phyloP scores from a whole-genome alignment of 2,329 filamentous ascomycete species.

The Hawksworthiomyces lignivorus region DNA sequence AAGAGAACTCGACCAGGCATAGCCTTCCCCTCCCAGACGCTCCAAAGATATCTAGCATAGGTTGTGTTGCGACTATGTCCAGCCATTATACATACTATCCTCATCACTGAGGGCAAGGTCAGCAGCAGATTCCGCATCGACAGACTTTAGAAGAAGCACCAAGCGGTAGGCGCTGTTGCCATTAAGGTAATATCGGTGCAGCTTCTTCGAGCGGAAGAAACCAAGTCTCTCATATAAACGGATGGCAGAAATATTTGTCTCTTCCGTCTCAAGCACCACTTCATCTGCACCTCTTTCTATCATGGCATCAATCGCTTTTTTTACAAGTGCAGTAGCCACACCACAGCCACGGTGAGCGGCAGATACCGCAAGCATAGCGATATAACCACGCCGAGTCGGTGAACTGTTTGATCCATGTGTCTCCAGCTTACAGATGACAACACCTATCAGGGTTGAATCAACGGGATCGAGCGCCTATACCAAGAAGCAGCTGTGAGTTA shows the following conservation, averaged over 20 bases:
- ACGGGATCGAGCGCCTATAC: conserved; percentile 50
- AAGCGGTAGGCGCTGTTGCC: conserved; percentile 90
- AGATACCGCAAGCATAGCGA: conserved; percentile 94
- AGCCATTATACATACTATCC: too few relatives aligned
- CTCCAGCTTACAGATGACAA: conserved; percentile 93
- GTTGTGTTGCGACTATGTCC: too few relatives aligned
- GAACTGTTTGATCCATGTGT: conserved; percentile 75
- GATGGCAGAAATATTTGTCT: conserved; percentile 83
- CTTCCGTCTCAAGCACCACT: conserved; percentile 92
- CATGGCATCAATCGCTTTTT: conserved; percentile 88
- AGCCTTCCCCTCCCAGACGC: too few relatives aligned
- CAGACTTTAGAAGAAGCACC: conserved; percentile 65
- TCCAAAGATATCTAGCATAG: too few relatives aligned
- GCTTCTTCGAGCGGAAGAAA: conserved; percentile 82
- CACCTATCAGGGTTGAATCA: conserved; percentile 66
- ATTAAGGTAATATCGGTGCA: conserved; percentile 94
- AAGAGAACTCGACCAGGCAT: too few relatives aligned
- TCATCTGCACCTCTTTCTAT: conserved; percentile 76
- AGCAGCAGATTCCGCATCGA: conserved; percentile 32
- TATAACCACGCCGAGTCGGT: conserved; percentile 75
- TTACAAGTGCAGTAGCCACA: conserved; percentile 83
- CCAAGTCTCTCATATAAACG: conserved; percentile 88
- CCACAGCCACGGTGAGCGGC: conserved; percentile 73
- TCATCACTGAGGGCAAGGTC: conserved; percentile 27
- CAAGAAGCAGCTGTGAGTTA: not conserved